A percentile compares a stretch with the other conserved stretches of the same genome.
Conservation (phyloP, 495 filamentous ascomycete genomes). For the Annulohypoxylon nitens region DNA sequence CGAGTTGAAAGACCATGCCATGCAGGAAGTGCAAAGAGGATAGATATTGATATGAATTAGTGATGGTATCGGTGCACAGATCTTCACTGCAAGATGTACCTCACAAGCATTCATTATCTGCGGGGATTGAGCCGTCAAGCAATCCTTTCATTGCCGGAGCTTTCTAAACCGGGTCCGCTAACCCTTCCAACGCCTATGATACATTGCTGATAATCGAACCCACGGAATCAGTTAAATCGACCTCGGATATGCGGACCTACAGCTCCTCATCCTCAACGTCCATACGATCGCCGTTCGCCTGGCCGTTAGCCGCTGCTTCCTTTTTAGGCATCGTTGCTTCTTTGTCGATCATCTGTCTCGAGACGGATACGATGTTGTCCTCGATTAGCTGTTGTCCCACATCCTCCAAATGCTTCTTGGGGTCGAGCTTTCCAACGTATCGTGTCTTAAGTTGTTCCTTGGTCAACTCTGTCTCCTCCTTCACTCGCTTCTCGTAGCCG, state of each 20-base stretch:
- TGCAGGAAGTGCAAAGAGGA: not conserved
- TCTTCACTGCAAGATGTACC: slow-evolving; percentile 16
- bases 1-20: not conserved
- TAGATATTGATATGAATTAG: not conserved
- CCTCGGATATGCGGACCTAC: slow-evolving; percentile 41
- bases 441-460: slow-evolving; percentile 98
- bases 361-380: slow-evolving; percentile 97
- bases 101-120: slow-evolving; percentile 18
- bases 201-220: slow-evolving; percentile 42
- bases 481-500: slow-evolving; percentile 97
- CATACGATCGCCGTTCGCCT: slow-evolving; percentile 67
- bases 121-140: slow-evolving; percentile 23
- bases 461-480: slow-evolving; percentile 95
- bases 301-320: slow-evolving; percentile 64
- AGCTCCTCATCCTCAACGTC: slow-evolving; percentile 65
- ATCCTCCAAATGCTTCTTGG: slow-evolving; percentile 98
- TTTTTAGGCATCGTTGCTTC: slow-evolving; percentile 80
- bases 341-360: slow-evolving; percentile 99
- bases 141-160: slow-evolving; percentile 38
- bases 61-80: slow-evolving; percentile 17
- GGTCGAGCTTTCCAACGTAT: slow-evolving; percentile 98
- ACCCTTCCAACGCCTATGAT: slow-evolving; percentile 54
- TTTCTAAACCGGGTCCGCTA: slow-evolving; percentile 47
- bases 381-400: slow-evolving; percentile 96
- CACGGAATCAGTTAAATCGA: slow-evolving; percentile 33